Conservation (phyloP, 106 monocot species). For the Phalaenopsis equestris region DNA sequence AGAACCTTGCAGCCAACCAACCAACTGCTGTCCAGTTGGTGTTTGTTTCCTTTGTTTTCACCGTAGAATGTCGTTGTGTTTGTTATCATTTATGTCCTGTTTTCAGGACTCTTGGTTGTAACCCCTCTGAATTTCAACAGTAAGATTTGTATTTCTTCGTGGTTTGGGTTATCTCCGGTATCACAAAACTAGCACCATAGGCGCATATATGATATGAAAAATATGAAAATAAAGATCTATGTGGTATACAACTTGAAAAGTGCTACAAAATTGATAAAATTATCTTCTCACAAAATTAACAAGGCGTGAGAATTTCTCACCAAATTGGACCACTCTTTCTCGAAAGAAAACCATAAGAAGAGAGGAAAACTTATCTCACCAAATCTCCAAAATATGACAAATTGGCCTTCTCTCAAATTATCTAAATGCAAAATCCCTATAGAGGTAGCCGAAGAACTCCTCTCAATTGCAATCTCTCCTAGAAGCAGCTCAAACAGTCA, state of each 20-base stretch:
- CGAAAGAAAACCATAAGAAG: background rate
- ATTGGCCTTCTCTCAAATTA: background rate
- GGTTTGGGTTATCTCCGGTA: background rate
- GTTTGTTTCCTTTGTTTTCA: too few relatives aligned
- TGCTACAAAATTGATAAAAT: background rate
- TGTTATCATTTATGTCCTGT: too few relatives aligned
- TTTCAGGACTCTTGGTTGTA: too few relatives aligned
- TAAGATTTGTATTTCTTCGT: too few relatives aligned
- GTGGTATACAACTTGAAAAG: background rate
- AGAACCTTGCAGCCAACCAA: too few relatives aligned
- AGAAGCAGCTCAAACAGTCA: background rate
- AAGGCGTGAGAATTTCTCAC: background rate
- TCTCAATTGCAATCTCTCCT: background rate
- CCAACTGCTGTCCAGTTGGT: too few relatives aligned
- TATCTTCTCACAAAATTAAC: background rate
- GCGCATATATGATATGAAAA: background rate
- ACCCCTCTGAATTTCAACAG: too few relatives aligned
- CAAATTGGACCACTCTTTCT: background rate
- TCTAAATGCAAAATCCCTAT: background rate
- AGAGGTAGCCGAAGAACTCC: background rate
- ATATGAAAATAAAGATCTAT: background rate
- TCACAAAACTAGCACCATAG: background rate
- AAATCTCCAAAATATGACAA: background rate
- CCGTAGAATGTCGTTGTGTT: too few relatives aligned
- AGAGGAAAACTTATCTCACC: background rate